Conservation (phyloP, 768 basidiomycete genomes). For the Russula foetens region DNA sequence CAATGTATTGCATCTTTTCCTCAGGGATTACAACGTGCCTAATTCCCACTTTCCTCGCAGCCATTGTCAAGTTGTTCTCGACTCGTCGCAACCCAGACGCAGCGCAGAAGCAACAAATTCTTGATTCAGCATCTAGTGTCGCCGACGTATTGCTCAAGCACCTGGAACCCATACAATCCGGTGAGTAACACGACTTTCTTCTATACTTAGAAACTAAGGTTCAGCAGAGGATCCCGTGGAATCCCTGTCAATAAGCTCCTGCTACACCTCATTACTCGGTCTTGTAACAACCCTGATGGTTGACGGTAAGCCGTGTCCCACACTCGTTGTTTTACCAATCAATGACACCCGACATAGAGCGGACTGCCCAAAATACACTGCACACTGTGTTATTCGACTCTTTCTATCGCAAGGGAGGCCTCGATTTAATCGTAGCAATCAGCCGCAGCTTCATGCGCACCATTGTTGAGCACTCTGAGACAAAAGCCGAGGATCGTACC, state of each 20-base stretch:
- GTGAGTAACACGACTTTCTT: constrained; percentile 34
- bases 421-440: constrained; percentile 56
- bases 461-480: constrained; percentile 45
- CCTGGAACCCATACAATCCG: constrained; percentile 42
- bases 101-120: constrained; percentile 69
- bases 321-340: constrained; percentile 1
- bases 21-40: background rate
- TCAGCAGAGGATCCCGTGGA: constrained; percentile 28
- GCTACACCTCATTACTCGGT: constrained; percentile 48
- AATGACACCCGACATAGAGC: constrained; percentile 41
- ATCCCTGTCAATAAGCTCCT: constrained; percentile 37
- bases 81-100: constrained; percentile 69
- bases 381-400: constrained; percentile 77
- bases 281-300: constrained; percentile 44
- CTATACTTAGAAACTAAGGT: background rate
- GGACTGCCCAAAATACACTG: constrained; percentile 60
- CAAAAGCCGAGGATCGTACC: constrained; percentile 49
- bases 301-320: constrained; percentile 39
- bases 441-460: constrained; percentile 45
- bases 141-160: constrained; percentile 70
- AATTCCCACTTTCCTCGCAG: constrained; percentile 31
- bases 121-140: constrained; percentile 57
- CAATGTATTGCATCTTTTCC: constrained; percentile 48
- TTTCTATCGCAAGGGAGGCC: constrained; percentile 63
- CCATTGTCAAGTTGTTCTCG: constrained; percentile 82